Conservation (phyloP, 2,329 filamentous ascomycete genomes). For the Zopfia rhizophila region DNA sequence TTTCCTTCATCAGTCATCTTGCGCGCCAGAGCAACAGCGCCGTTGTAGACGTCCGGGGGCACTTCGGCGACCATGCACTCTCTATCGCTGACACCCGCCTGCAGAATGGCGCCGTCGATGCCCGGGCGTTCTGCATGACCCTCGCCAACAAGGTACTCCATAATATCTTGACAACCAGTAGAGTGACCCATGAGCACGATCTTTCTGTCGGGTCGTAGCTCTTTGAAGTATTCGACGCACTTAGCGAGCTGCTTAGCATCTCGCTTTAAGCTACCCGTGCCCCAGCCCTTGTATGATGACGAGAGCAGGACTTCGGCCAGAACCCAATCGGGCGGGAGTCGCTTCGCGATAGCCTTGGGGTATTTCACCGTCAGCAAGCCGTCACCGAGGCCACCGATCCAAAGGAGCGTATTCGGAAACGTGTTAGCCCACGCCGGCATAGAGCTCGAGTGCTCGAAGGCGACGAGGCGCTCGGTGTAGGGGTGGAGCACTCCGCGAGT, state of each 20-base stretch:
- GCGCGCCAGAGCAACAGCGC: conserved; percentile 59
- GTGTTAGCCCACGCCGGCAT: conserved; percentile 39
- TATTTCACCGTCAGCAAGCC: conserved; percentile 74
- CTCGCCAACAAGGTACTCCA: conserved; percentile 67
- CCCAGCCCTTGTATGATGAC: conserved; percentile 67
- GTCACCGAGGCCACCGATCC: conserved; percentile 76
- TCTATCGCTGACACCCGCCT: conserved; percentile 82
- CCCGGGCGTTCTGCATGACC: conserved; percentile 57
- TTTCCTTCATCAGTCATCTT: conserved; percentile 66
- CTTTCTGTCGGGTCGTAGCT: conserved; percentile 56
- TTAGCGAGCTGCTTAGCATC: conserved; percentile 65
- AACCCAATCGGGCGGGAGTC: conserved; percentile 63
- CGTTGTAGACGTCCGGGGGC: conserved; percentile 17
- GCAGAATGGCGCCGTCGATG: conserved; percentile 80
- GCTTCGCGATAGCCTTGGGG: conserved; percentile 59
- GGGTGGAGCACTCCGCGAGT: conserved; percentile 54
- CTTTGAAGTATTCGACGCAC: conserved; percentile 63
- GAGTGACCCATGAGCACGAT: conserved; percentile 76
- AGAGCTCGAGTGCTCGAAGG: conserved; percentile 56
- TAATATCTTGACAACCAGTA: conserved; percentile 73
- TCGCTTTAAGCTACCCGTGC: conserved; percentile 61
- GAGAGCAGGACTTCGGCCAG: conserved; percentile 63
- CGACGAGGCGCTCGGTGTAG: conserved; percentile 53
- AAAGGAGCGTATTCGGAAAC: conserved; percentile 68
- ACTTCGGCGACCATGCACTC: conserved; percentile 63